Evolutionary conservation across 176 grass and related monocot species (phyloP).

Genomic region (Rhynchospora tenuis): DNA sequence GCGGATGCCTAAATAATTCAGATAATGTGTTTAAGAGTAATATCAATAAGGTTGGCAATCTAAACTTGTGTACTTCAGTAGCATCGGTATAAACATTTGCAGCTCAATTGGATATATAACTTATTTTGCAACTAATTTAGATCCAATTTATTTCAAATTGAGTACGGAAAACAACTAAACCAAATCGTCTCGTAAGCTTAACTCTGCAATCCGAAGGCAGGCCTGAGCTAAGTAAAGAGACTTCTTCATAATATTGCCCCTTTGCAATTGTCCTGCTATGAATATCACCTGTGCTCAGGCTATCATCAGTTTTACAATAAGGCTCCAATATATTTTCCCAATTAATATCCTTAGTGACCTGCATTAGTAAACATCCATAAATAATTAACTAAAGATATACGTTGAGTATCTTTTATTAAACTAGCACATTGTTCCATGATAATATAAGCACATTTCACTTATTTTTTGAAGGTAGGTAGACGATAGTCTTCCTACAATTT

Average conservation of each 20-base stretch:
- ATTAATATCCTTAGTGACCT: neutral
- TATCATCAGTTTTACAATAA: neutral
- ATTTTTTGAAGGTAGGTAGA: too few relatives aligned
- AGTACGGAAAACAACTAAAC: too few relatives aligned
- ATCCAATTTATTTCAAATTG: neutral
- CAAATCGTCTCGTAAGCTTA: neutral
- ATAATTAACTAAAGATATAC: neutral
- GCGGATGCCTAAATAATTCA: conserved; percentile 19
- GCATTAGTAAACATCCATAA: neutral
- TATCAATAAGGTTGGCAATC: neutral
- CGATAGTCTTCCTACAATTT: too few relatives aligned
- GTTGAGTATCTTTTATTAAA: neutral
- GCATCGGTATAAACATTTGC: too few relatives aligned
- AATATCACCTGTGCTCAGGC: neutral
- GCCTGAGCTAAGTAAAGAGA: neutral
- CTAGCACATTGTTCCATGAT: neutral
- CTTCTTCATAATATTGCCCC: neutral
- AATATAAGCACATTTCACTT: neutral
- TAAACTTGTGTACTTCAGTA: too few relatives aligned
- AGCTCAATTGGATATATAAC: too few relatives aligned
- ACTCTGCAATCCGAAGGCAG: neutral
- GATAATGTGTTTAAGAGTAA: neutral
- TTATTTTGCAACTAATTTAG: neutral
- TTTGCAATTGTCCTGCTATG: neutral
- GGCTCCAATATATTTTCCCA: neutral